phyloP scores from a whole-genome alignment of 2,329 filamentous ascomycete species.

The Trichoderma brevicompactum region DNA sequence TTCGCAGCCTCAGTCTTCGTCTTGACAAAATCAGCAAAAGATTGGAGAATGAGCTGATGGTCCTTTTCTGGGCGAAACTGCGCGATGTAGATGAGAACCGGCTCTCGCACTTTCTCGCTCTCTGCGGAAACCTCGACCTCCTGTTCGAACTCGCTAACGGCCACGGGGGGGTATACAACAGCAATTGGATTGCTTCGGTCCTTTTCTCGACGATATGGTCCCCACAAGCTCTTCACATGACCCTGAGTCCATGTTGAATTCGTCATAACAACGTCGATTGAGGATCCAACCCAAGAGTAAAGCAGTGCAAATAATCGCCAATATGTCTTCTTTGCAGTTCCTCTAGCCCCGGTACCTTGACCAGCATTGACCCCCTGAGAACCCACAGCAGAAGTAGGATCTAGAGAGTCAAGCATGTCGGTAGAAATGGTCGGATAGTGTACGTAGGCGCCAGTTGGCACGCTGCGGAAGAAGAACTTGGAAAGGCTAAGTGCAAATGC shows the following conservation, averaged over 20 bases:
- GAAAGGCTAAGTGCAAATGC: slow-evolving; percentile 84
- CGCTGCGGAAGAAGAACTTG: slow-evolving; percentile 76
- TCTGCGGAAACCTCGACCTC: slow-evolving; percentile 71
- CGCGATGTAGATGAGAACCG: slow-evolving; percentile 85
- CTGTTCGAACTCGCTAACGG: slow-evolving; percentile 80
- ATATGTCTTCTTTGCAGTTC: slow-evolving; percentile 75
- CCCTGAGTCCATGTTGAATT: slow-evolving; percentile 93
- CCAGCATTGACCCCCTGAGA: slow-evolving; percentile 81
- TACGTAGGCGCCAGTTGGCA: slow-evolving; percentile 91
- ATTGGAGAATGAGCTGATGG: slow-evolving; percentile 81
- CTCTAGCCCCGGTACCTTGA: slow-evolving; percentile 72
- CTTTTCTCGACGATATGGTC: slow-evolving; percentile 55
- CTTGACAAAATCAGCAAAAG: slow-evolving; percentile 78
- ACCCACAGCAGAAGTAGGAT: slow-evolving; percentile 62
- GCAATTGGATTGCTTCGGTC: slow-evolving; percentile 60
- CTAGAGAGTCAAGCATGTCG: slow-evolving; percentile 88
- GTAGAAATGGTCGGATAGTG: slow-evolving; percentile 99
- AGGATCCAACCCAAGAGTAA: slow-evolving; percentile 81
- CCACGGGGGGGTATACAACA: slow-evolving; percentile 89
- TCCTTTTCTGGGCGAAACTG: slow-evolving; percentile 99
- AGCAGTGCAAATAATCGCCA: slow-evolving; percentile 83
- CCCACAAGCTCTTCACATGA: slow-evolving; percentile 83
- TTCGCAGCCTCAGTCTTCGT: slow-evolving; percentile 54
- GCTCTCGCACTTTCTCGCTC: slow-evolving; percentile 71
- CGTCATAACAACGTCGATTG: slow-evolving; percentile 93